A percentile compares a stretch with the other conserved stretches of the same genome.
Evolutionary conservation across 768 basidiomycete species (phyloP).

Genomic region (Suillus hirtellus): DNA sequence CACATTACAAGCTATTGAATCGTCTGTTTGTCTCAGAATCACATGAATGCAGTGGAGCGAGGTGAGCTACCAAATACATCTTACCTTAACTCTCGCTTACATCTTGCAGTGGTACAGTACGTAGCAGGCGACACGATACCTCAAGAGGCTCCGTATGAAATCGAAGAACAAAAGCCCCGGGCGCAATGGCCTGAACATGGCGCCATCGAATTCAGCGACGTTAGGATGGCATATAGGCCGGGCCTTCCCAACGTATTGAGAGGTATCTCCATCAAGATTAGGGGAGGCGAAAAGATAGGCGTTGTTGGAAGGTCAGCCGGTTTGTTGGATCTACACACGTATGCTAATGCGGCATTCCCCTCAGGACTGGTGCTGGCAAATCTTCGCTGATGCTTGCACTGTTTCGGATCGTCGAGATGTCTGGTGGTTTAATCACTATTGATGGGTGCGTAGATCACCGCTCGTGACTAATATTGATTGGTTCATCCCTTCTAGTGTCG

Average conservation of each 20-base stretch:
- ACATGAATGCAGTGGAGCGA: constrained; percentile 68
- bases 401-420: constrained; percentile 71
- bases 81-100: neutral
- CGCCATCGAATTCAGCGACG: constrained; percentile 58
- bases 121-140: constrained; percentile 48
- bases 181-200: constrained; percentile 65
- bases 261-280: constrained; percentile 58
- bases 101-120: constrained; percentile 50
- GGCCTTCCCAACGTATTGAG: constrained; percentile 74
- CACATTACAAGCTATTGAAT: neutral
- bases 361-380: constrained; percentile 56
- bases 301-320: constrained; percentile 57
- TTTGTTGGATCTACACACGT: neutral
- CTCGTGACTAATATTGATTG: neutral
- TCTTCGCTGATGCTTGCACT: constrained; percentile 65
- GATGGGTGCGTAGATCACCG: constrained; percentile 47
- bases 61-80: constrained; percentile 31
- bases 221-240: constrained; percentile 65
- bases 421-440: constrained; percentile 57
- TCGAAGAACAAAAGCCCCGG: constrained; percentile 53
- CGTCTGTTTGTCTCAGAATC: constrained; percentile 41
- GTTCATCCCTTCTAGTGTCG: constrained; percentile 40
- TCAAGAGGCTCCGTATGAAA: constrained; percentile 68
- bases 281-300: constrained; percentile 74
- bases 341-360: neutral